Percentiles rank a stretch among this genome's conserved stretches.
Evolutionary conservation across 2,329 filamentous ascomycete species (phyloP).

Genomic region (Raffaelea ambrosiae): DNA sequence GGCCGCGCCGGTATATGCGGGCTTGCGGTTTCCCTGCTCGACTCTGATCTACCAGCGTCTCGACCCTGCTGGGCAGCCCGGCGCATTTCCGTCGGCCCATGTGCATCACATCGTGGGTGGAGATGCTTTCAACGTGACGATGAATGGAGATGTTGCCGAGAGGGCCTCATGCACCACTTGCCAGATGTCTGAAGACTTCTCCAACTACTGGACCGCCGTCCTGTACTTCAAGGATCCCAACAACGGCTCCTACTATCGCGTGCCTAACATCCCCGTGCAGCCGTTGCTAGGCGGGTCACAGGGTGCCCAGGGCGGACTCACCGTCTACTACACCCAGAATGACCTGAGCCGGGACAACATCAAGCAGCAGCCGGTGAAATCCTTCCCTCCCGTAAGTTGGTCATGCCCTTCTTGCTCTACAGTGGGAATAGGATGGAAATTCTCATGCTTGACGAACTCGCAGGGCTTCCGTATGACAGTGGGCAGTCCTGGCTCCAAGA

Average conservation of each 20-base stretch:
- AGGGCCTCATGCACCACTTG: constrained; percentile 19
- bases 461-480: constrained; percentile 16
- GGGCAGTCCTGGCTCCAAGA: constrained; percentile 9
- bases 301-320: constrained; percentile 16
- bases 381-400: constrained; percentile 16
- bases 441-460: too few relatives aligned
- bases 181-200: constrained; percentile 21
- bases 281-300: constrained; percentile 16
- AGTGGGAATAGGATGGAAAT: too few relatives aligned
- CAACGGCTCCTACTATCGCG: constrained; percentile 19
- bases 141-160: constrained; percentile 15
- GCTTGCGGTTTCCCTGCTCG: constrained; percentile 20
- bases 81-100: constrained; percentile 14
- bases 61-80: constrained; percentile 16
- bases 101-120: constrained; percentile 18
- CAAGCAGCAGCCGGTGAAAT: constrained; percentile 14
- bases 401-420: too few relatives aligned
- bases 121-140: constrained; percentile 18
- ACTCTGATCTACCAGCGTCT: constrained; percentile 18
- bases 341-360: constrained; percentile 18
- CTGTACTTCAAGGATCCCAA: constrained; percentile 19
- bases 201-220: constrained; percentile 20
- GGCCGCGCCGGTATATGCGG: constrained; percentile 14
- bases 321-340: constrained; percentile 19
- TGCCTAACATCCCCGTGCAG: constrained; percentile 15